These are phyloP conservation scores for Geotrichum bryndzae DNA, from an alignment of 1,139 yeast species.

Conservation along the genomic window DNA sequence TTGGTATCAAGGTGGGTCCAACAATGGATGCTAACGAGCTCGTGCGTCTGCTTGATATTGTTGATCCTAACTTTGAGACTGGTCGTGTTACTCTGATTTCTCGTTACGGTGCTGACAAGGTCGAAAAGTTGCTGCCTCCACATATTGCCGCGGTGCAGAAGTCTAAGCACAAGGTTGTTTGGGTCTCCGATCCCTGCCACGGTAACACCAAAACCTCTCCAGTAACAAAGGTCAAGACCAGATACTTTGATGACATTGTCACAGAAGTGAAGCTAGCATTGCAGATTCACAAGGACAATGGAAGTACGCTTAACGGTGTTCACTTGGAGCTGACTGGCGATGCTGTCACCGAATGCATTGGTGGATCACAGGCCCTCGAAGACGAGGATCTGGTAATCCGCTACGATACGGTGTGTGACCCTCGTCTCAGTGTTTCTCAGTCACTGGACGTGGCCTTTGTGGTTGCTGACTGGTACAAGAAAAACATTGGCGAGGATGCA, in stretches of 20 bases:
- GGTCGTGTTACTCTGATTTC: slow-evolving; percentile 42
- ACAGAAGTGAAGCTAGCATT: slow-evolving; percentile 37
- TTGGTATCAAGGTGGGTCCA: slow-evolving; percentile 44
- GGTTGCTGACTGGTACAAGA: slow-evolving; percentile 36
- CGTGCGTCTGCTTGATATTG: slow-evolving; percentile 36
- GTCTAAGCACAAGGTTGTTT: slow-evolving; percentile 40
- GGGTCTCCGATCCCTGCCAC: slow-evolving; percentile 43
- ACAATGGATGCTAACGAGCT: slow-evolving; percentile 38
- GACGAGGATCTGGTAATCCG: slow-evolving; percentile 39
- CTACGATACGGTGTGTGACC: slow-evolving; percentile 43
- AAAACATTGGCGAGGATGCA: slow-evolving; percentile 5
- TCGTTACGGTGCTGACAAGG: slow-evolving; percentile 39
- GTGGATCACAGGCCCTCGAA: slow-evolving; percentile 39
- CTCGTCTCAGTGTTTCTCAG: slow-evolving; percentile 39
- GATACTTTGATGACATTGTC: slow-evolving; percentile 41
- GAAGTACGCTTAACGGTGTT: slow-evolving; percentile 37
- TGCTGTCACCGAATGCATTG: slow-evolving; percentile 43
- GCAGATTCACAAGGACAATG: slow-evolving; percentile 34
- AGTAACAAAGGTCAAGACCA: slow-evolving; percentile 38
- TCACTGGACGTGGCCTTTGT: slow-evolving; percentile 41
- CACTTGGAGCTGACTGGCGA: slow-evolving; percentile 44
- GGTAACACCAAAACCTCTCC: slow-evolving; percentile 42
- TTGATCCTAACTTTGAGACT: slow-evolving; percentile 37
- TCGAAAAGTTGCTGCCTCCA: slow-evolving; percentile 34
- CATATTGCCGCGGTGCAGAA: slow-evolving; percentile 39